Evolutionary conservation across 2,329 filamentous ascomycete genomes (phyloP).

Genomic region (Trichoderma guizhouense): DNA sequence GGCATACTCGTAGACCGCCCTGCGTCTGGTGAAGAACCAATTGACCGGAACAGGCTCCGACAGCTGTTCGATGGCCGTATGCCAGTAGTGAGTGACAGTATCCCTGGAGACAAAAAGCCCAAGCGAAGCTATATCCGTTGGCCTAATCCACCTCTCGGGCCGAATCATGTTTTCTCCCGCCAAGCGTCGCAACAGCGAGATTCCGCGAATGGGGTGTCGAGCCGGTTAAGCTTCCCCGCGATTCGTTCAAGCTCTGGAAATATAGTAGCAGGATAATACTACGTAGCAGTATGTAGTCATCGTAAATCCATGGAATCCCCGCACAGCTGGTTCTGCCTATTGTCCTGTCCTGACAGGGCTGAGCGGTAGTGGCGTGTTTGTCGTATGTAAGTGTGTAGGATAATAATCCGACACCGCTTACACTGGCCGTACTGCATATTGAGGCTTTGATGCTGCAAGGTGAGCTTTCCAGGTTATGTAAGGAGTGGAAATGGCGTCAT

Average conservation of each 20-base stretch:
- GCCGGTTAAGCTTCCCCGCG: constrained; percentile 10
- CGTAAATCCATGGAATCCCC: not conserved
- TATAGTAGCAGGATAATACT: not conserved
- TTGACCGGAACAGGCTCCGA: not conserved
- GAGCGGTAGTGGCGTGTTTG: not conserved
- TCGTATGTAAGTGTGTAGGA: not conserved
- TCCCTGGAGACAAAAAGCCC: not conserved
- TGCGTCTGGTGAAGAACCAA: not conserved
- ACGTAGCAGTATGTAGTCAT: not conserved
- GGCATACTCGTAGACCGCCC: not conserved
- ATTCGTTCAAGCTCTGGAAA: constrained; percentile 1
- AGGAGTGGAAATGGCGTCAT: not conserved
- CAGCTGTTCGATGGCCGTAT: not conserved
- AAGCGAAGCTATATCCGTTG: not conserved
- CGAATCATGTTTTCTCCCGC: not conserved
- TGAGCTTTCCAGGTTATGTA: not conserved
- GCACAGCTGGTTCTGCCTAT: not conserved
- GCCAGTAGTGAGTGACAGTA: not conserved
- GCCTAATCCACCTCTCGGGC: constrained; percentile 13
- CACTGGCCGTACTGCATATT: not conserved
- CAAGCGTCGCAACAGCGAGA: constrained; percentile 9
- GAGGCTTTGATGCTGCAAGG: not conserved
- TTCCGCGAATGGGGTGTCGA: constrained; percentile 18
- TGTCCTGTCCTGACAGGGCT: not conserved
- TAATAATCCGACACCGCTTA: not conserved